Evolutionary conservation across 2,329 filamentous ascomycete genomes (phyloP), one percentile per base, ranked within the genome.

Genomic region (Fusarium lyarnte): DNA sequence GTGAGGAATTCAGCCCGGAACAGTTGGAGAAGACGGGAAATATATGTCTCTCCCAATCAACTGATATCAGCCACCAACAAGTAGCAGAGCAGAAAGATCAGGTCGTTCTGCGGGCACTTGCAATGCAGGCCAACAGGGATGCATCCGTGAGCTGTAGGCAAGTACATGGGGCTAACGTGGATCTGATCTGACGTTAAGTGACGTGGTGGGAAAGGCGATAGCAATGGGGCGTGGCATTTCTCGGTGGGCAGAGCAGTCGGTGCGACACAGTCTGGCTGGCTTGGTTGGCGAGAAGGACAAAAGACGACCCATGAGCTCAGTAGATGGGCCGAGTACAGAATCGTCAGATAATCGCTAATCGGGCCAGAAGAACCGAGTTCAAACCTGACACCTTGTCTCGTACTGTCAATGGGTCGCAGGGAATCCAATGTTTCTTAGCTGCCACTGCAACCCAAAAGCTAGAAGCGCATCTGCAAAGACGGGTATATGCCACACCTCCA

Each of bases 141-240:
- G 61, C 47, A 54, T 58, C 59, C 58, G 51, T 46, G 69, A 69
- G 69, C 60, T 58, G 64, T 58, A 62, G 62, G 61, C 51, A 68
- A 53, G 68, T 58, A 63, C 74, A 76, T 70, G 74, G 74, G 67
- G 74, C 70, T 58, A 70, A 62, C 70, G 66, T 73, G 74, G 62
- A 58, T 58, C 54, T 49, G 74, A 74, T 77, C 74, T 76, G 75
- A 69, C 72, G 72, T 75, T 75, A 77, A 77, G 75, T 77, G 75
- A 77, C 75, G 75, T 77, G 75, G 72, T 77, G 72, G 70, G 70
- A 76, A 69, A 51, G 66, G 51, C 64, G 63, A 74, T 74, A 70
- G 63, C 63, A 63, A 74, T 75, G 72, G 66, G 74, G 74, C 61
- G 66, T 76, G 73, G 74, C 67, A 69, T 69, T 74, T 68, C 62